Conservation (phyloP, 1,139 yeast species). For the Sugiyamaella sp. region DNA sequence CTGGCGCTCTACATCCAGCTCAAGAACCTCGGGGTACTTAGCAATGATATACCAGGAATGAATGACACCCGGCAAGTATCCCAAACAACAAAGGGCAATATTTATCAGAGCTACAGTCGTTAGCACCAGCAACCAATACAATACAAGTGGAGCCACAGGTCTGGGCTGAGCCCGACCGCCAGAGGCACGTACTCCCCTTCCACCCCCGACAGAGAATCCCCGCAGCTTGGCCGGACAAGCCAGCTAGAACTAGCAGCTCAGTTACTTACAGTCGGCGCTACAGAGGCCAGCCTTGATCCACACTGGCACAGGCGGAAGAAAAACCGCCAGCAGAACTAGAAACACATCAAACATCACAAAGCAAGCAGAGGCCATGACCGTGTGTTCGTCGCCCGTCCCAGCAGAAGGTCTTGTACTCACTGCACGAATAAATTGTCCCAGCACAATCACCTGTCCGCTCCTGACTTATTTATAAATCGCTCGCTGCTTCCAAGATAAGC, state of each 20-base stretch:
- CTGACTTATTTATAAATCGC: not conserved
- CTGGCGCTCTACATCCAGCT: slow-evolving; percentile 33
- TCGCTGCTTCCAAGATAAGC: not conserved
- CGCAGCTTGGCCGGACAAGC: slow-evolving; percentile 6
- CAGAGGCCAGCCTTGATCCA: slow-evolving; percentile 73
- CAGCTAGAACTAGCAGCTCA: not conserved
- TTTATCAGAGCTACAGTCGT: slow-evolving; percentile 56
- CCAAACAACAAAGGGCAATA: slow-evolving; percentile 71
- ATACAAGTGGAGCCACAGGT: slow-evolving; percentile 6
- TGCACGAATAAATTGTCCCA: not conserved
- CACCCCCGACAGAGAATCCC: no score
- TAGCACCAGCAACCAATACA: no score
- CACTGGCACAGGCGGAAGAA: slow-evolving; percentile 84
- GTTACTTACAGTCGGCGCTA: slow-evolving; percentile 58
- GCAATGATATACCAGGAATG: slow-evolving; percentile 51
- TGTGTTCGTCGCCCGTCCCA: no score
- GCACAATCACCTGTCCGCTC: not conserved
- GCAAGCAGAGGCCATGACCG: slow-evolving; percentile 24
- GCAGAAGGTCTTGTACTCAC: not conserved
- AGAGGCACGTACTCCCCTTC: no score
- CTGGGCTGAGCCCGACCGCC: slow-evolving; percentile 8
- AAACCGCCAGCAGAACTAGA: slow-evolving; percentile 74
- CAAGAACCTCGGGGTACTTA: slow-evolving; percentile 43
- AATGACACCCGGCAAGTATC: slow-evolving; percentile 73
- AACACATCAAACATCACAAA: slow-evolving; percentile 60